Evolutionary conservation across 208 protist species (phyloP).

Genomic region (Trypanosoma brucei): DNA sequence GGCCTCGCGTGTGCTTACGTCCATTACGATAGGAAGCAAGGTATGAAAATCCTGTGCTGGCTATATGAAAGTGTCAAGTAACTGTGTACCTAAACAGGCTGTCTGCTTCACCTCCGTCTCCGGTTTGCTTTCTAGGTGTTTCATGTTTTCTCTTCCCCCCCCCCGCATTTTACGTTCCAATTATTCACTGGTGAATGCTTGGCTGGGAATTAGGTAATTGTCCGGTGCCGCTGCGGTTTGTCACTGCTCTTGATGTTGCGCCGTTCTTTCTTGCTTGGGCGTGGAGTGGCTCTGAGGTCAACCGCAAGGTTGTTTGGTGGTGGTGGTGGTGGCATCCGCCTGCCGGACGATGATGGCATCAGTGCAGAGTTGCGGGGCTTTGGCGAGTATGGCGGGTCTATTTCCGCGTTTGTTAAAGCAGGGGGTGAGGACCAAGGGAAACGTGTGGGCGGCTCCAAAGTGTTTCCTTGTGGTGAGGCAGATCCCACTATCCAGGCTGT

Average conservation of each 20-base stretch:
- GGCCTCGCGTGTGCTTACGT: too few relatives aligned
- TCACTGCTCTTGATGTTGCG: background rate
- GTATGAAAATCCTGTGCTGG: too few relatives aligned
- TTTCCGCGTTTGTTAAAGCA: slow-evolving; percentile 75
- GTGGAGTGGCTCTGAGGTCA: background rate
- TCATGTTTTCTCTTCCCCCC: too few relatives aligned
- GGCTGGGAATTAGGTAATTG: too few relatives aligned
- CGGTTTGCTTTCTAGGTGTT: too few relatives aligned
- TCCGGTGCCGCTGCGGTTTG: background rate
- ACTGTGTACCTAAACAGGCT: too few relatives aligned
- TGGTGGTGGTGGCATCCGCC: slow-evolving; percentile 23
- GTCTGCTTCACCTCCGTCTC: too few relatives aligned
- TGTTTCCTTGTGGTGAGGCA: slow-evolving; percentile 59
- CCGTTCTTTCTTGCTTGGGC: background rate
- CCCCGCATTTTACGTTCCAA: too few relatives aligned
- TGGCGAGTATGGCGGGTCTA: slow-evolving; percentile 72
- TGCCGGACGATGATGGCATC: slow-evolving; percentile 50
- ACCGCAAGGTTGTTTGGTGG: slow-evolving; percentile 18
- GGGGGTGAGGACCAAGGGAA: slow-evolving; percentile 28
- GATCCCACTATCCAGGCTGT: slow-evolving; percentile 40
- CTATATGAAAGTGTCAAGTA: too few relatives aligned
- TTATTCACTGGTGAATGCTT: too few relatives aligned
- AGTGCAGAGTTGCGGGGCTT: slow-evolving; percentile 62
- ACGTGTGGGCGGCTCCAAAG: slow-evolving; percentile 7
- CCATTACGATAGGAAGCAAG: too few relatives aligned